phyloP scores from a whole-genome alignment of 1,139 yeast genomes.

The Diutina mesorugosa region DNA sequence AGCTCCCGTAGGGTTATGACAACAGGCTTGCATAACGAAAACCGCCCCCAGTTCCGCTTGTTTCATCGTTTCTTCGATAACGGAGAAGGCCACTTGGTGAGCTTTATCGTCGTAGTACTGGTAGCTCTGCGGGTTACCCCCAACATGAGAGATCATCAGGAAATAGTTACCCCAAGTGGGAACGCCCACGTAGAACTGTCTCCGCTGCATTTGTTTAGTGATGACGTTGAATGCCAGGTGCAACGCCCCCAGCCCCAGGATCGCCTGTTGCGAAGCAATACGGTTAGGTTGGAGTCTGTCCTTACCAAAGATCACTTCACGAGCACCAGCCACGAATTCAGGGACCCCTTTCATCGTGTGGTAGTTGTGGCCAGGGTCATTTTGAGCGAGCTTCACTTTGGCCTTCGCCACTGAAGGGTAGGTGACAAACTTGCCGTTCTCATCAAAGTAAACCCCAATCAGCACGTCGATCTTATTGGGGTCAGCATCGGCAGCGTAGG shows the following conservation, averaged over 20 bases:
- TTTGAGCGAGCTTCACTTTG: constrained; percentile 16
- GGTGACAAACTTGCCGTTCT: constrained; percentile 20
- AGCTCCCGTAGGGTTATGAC: constrained; percentile 10
- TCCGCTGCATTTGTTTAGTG: constrained; percentile 13
- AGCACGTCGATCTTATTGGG: constrained; percentile 26
- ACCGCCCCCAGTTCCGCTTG: constrained; percentile 19
- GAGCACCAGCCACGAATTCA: constrained; percentile 23
- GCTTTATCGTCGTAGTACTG: constrained; percentile 19
- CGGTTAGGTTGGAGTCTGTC: constrained; percentile 11
- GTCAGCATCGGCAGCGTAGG: constrained; percentile 15
- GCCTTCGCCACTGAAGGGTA: constrained; percentile 27
- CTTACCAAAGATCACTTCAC: constrained; percentile 20
- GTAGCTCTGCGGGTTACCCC: constrained; percentile 22
- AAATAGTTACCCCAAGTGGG: constrained; percentile 32
- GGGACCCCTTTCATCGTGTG: constrained; percentile 31
- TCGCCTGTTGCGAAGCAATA: constrained; percentile 26
- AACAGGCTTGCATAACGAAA: constrained; percentile 12
- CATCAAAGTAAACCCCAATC: constrained; percentile 32
- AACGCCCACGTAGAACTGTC: constrained; percentile 20
- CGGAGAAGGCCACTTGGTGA: constrained; percentile 18
- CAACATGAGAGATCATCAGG: constrained; percentile 22
- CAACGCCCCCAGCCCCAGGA: constrained; percentile 33
- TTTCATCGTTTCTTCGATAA: constrained; percentile 15
- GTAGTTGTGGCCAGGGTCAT: constrained; percentile 33
- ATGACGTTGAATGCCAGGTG: constrained; percentile 25